Evolutionary conservation across 495 filamentous ascomycete genomes (phyloP).

Genomic region (Neurospora sp.): DNA sequence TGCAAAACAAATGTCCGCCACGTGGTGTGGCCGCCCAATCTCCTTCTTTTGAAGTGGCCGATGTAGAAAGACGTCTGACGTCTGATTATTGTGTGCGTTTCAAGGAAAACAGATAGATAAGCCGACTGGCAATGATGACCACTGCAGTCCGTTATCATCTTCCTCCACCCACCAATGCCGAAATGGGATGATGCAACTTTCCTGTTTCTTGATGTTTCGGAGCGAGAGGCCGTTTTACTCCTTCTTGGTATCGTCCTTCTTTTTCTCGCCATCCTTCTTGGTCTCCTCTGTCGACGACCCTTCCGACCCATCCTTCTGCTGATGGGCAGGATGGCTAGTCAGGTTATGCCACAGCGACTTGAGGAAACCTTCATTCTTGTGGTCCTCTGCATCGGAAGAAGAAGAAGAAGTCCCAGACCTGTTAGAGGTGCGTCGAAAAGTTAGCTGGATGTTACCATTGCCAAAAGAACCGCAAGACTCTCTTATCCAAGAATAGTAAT

Average conservation of each 20-base stretch:
- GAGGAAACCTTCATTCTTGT: conserved; percentile 74
- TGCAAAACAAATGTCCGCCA: background rate
- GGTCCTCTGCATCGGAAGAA: conserved; percentile 24
- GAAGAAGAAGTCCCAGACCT: conserved; percentile 1
- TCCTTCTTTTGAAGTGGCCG: background rate
- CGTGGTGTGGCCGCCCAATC: background rate
- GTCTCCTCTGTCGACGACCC: conserved; percentile 18
- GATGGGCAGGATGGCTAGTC: conserved; percentile 59
- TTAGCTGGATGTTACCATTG: background rate
- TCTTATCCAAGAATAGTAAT: background rate
- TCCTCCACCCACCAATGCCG: background rate
- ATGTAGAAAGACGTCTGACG: background rate
- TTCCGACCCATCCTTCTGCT: conserved; percentile 16
- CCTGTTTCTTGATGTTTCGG: background rate
- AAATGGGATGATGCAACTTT: background rate
- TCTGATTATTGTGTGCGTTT: background rate
- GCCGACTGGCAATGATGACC: background rate
- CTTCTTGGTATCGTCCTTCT: conserved; percentile 48
- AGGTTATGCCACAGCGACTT: conserved; percentile 84
- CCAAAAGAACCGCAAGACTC: background rate
- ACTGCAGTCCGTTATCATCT: background rate
- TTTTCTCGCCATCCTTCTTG: conserved; percentile 19
- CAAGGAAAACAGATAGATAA: background rate
- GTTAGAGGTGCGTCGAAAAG: background rate
- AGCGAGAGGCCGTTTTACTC: background rate